phyloP scores from a whole-genome alignment of 768 basidiomycete genomes.

The Lactifluus echinatus region DNA sequence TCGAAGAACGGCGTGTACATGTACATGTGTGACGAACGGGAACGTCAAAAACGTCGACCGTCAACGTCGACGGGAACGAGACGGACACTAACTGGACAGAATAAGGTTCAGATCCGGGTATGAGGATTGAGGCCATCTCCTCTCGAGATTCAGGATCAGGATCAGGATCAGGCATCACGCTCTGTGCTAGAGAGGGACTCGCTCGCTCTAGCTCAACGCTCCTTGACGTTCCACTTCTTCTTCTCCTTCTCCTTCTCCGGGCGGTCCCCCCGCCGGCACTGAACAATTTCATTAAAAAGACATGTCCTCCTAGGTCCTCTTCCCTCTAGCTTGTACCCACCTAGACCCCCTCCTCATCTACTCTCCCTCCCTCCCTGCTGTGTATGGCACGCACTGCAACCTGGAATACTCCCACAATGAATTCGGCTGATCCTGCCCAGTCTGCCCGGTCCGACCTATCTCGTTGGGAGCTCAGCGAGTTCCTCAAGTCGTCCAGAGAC shows the following conservation, averaged over 20 bases:
- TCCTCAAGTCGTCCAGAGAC: slow-evolving; percentile 36
- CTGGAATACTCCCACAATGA: slow-evolving; percentile 15
- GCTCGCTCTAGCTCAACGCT: not conserved
- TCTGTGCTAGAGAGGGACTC: no score
- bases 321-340: slow-evolving; percentile 10
- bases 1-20: no score
- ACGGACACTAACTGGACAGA: not conserved
- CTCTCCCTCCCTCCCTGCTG: not conserved
- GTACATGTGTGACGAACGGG: no score
- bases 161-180: not conserved
- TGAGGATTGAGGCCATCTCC: no score
- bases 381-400: slow-evolving; percentile 18
- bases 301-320: slow-evolving; percentile 11
- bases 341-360: slow-evolving; percentile 9
- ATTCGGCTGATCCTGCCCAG: slow-evolving; percentile 28
- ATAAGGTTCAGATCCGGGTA: slow-evolving; percentile 12
- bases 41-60: no score
- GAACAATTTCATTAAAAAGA: slow-evolving; percentile 23
- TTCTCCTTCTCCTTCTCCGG: slow-evolving; percentile 1
- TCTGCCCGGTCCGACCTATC: slow-evolving; percentile 29
- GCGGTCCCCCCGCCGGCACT: slow-evolving; percentile 1
- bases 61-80: no score
- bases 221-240: not conserved
- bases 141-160: not conserved
- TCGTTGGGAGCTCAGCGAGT: slow-evolving; percentile 37